Evolutionary conservation across 1,139 yeast species (phyloP), one percentile per base, ranked within the genome.

Genomic region (Yamadazyma diddensiae): DNA sequence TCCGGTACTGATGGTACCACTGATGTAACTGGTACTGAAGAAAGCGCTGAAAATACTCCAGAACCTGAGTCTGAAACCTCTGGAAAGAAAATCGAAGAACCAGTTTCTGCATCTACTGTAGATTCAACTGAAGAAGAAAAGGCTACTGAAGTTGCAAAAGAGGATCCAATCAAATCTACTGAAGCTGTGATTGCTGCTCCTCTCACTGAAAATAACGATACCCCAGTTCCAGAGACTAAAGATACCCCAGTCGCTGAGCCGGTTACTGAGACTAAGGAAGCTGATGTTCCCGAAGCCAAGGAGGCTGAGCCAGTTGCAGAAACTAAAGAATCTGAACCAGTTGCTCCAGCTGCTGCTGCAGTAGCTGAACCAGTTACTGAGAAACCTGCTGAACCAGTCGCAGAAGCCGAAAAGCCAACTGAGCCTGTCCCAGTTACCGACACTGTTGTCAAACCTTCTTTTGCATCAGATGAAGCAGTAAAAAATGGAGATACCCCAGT

Each of bases 1-100:
- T 54, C 48, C 36, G 42, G 45, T 12, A 46, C 30, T 45, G 43
- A 35, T 27, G 41, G 31, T 42, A 31, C 41, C 11, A 36, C 26
- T 26, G 15, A 14, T 4, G 22, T 13, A n/a, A 36, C 33, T 18
- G 45, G 33, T 28, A 42, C 39, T 25, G 37, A 38, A 24, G 41
- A 30, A 5, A 22, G 7, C 13, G 15, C 15, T 10, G 25, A 22
- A 22, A 13, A 6, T 13, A 13, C 25, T 22, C 20, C 20, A 7
- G 20, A 18, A 9, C 20, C 20, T 7, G 20, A 18, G 20, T 18
- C 20, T 26, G 42, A 35, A 15, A 37, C 34, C 15, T 43, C 25
- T 16, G 31, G 37, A 14, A 14, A 29, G n/a, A n/a, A n/a, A n/a
- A n/a, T n/a, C 9, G 39, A 31, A 19, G 24, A 22, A 25, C 12